A percentile compares a stretch with the other conserved stretches of the same genome.
These are phyloP conservation scores for Scolecobasidium constrictum DNA, from an alignment of 2,329 filamentous ascomycete genomes.

Conservation along the genomic window DNA sequence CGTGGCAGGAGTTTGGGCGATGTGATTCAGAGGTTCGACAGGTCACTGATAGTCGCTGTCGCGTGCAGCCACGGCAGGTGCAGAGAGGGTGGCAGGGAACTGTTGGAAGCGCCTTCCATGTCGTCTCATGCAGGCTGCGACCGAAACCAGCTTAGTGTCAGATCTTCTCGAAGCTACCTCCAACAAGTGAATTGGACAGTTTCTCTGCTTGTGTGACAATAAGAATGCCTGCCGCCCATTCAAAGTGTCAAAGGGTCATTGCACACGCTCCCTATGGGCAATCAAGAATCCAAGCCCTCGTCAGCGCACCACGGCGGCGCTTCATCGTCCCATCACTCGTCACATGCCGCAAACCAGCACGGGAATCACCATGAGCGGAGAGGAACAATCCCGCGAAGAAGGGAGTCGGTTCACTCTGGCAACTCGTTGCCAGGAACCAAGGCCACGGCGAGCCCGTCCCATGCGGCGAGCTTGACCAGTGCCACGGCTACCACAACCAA, in stretches of 20 bases:
- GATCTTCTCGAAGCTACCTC: not conserved
- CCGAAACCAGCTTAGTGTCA: no score
- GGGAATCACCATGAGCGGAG: slow-evolving; percentile 2
- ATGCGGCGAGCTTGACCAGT: slow-evolving; percentile 9
- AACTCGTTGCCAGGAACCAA: not conserved
- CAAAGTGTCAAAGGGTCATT: not conserved
- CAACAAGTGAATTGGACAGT: not conserved
- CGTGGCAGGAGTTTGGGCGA: not conserved
- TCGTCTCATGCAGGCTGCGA: no score
- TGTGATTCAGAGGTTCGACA: not conserved
- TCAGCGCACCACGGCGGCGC: not conserved
- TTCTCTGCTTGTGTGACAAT: not conserved
- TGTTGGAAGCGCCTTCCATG: no score
- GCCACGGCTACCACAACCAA: slow-evolving; percentile 8
- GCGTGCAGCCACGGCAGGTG: not conserved
- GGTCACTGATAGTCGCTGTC: not conserved
- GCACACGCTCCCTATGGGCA: slow-evolving; percentile 4
- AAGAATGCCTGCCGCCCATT: not conserved
- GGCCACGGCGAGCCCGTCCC: slow-evolving; percentile 1
- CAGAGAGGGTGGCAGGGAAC: not conserved
- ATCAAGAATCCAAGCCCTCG: slow-evolving; percentile 5
- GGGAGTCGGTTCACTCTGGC: not conserved
- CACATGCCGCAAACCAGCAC: slow-evolving; percentile 2
- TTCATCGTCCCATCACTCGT: not conserved
- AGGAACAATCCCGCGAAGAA: not conserved